Conservation (phyloP, 2,329 filamentous ascomycete genomes). For the Xylariaceae sp. region DNA sequence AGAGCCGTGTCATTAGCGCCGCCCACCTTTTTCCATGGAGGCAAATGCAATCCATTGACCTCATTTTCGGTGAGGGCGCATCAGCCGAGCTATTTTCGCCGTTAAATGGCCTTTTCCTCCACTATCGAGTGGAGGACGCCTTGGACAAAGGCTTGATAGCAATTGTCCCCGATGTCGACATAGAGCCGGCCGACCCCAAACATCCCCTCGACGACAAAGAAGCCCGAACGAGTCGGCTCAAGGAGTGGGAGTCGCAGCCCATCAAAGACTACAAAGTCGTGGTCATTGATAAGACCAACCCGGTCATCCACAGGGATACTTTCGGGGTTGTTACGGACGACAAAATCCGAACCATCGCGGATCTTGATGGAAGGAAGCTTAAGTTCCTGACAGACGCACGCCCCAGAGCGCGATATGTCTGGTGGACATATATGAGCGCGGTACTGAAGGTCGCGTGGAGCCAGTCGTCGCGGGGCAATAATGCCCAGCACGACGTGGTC, state of each 20-base stretch:
- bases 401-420: neutral
- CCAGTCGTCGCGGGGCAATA: neutral
- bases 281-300: neutral
- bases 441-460: neutral
- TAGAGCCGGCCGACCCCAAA: neutral
- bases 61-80: neutral
- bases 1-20: neutral
- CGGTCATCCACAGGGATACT: neutral
- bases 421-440: neutral
- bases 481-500: neutral
- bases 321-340: too few relatives aligned
- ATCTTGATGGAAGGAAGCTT: neutral
- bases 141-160: neutral
- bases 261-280: neutral
- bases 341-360: neutral
- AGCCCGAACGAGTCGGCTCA: neutral
- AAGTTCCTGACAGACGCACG: neutral
- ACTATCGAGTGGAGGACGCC: neutral
- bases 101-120: neutral
- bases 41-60: neutral
- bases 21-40: neutral
- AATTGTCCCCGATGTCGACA: neutral
- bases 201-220: neutral
- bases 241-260: neutral
- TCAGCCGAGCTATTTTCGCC: neutral